Percentiles rank a stretch among this genome's conserved stretches.
Evolutionary conservation across 305 asterid genomes (phyloP).

Genomic region (Coffea humblotiana): DNA sequence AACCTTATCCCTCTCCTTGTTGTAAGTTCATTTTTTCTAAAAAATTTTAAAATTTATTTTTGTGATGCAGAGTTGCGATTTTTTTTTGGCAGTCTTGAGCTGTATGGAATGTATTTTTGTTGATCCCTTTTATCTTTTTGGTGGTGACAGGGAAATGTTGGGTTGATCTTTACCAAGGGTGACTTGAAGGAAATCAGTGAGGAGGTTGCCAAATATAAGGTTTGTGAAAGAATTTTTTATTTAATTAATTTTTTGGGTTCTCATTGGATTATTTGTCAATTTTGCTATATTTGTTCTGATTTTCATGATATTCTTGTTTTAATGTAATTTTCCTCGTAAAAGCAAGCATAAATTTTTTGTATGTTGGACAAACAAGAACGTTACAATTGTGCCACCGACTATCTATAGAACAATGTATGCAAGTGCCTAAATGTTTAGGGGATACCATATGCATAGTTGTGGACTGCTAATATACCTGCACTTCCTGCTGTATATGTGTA

Average conservation of each 20-base stretch:
- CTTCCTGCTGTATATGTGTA: neutral
- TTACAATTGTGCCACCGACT: neutral
- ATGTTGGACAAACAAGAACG: neutral
- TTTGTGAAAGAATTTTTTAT: constrained; percentile 5
- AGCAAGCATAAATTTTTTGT: too few relatives aligned
- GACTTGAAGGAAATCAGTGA: constrained; percentile 95
- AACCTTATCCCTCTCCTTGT: constrained; percentile 75
- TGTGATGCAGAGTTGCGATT: neutral
- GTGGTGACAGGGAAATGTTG: constrained; percentile 67
- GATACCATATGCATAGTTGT: too few relatives aligned
- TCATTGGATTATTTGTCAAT: neutral
- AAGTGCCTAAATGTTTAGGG: too few relatives aligned
- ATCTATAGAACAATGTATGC: neutral
- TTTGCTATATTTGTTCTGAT: neutral
- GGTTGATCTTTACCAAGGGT: constrained; percentile 89
- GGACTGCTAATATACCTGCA: neutral
- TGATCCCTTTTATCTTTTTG: neutral
- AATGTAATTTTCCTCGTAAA: too few relatives aligned
- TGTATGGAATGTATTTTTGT: neutral
- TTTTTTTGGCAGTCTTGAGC: neutral
- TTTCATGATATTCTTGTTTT: too few relatives aligned
- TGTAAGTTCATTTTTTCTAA: constrained; percentile 33
- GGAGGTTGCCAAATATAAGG: constrained; percentile 88
- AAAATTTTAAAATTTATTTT: neutral
- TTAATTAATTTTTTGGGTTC: neutral